Evolutionary conservation across 495 filamentous ascomycete species (phyloP).

Genomic region (Penicillium samsonianum): DNA sequence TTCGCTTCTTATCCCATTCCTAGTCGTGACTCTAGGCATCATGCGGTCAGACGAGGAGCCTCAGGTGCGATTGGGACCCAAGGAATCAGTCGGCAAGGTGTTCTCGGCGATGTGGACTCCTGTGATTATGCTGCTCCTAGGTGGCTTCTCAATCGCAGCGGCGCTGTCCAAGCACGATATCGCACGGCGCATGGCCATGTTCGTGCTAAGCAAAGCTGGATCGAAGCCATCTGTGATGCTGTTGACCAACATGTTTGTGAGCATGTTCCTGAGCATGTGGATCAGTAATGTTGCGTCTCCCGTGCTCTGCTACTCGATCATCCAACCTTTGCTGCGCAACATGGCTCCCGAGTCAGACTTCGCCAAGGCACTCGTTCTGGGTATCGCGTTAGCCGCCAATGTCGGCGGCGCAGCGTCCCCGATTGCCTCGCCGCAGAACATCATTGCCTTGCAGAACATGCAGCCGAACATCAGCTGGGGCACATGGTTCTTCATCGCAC

Average conservation of each 20-base stretch:
- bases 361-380: slow-evolving; percentile 91
- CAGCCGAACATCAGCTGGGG: slow-evolving; percentile 85
- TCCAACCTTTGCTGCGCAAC: slow-evolving; percentile 89
- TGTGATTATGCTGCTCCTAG: slow-evolving; percentile 96
- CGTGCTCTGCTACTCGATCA: slow-evolving; percentile 95
- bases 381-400: slow-evolving; percentile 93
- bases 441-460: slow-evolving; percentile 96
- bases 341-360: slow-evolving; percentile 86
- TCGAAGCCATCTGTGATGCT: slow-evolving; percentile 85
- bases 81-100: slow-evolving; percentile 74
- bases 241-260: slow-evolving; percentile 96
- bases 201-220: slow-evolving; percentile 95
- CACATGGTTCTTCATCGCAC: slow-evolving; percentile 92
- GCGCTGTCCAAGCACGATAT: slow-evolving; percentile 97
- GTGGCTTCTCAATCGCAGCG: slow-evolving; percentile 93
- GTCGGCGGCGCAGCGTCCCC: slow-evolving; percentile 95
- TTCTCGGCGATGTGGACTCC: slow-evolving; percentile 99
- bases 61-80: slow-evolving; percentile 66
- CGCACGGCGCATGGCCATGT: slow-evolving; percentile 93
- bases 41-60: slow-evolving; percentile 75
- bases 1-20: slow-evolving; percentile 87
- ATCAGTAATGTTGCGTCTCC: slow-evolving; percentile 98
- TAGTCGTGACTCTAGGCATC: slow-evolving; percentile 83
- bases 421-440: slow-evolving; percentile 95
- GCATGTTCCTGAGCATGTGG: slow-evolving; percentile 97